Base-by-base conservation (phyloP, 2,329 filamentous ascomycete species). In the Alternaria panax region DNA sequence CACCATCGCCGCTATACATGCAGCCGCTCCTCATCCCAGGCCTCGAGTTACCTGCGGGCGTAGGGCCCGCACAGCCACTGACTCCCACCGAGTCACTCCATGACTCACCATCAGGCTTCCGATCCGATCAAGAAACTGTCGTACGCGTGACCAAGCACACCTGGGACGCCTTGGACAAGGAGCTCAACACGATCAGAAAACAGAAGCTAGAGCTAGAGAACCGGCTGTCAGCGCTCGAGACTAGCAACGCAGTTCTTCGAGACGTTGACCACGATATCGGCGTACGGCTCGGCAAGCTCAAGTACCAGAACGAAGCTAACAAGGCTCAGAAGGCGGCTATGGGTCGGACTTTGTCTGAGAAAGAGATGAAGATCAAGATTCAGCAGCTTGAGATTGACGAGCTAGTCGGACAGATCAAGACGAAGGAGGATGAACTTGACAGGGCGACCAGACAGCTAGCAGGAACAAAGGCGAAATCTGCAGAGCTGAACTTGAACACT, bases 251-350 rank as follows among this genome's bases (percentile, higher is more conserved):
- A 4, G 34, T 22, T 4, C 18, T 48, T 3, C 34, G 42, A 4
- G 27, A 51, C 2, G 46, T 59, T 2, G 47, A 64, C 1, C n/a
- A 55, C 7, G 61, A 57, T 2, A 7, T 50, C 7, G 28, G 36
- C 5, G 40, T 41, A 28, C 54, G 61, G n/a, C 32, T 70, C 2
- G 65, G 63, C 7, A 47, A 57, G n/a, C 54, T 71, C 3, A 54
- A 43, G 2, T 68, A 61, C 36, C 69, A 69, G 20, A 61, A 69
- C 8, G 60, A 68, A 12, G 25, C 32, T 18, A 70, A 66, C 47
- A 66, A 62, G 36, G 57, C 58, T 1, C 62, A 67, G 18, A 70
- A 63, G 30, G 59, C 65, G 12, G 51, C 48, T 0, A 70, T 73
- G 69, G 60, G 56, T 38, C 62, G 63, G 1, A 38, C 60, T 4